Evolutionary conservation across 257 asterid genomes (phyloP), one percentile per base, ranked within the genome.

Genomic region (Nicotiana benthamiana): DNA sequence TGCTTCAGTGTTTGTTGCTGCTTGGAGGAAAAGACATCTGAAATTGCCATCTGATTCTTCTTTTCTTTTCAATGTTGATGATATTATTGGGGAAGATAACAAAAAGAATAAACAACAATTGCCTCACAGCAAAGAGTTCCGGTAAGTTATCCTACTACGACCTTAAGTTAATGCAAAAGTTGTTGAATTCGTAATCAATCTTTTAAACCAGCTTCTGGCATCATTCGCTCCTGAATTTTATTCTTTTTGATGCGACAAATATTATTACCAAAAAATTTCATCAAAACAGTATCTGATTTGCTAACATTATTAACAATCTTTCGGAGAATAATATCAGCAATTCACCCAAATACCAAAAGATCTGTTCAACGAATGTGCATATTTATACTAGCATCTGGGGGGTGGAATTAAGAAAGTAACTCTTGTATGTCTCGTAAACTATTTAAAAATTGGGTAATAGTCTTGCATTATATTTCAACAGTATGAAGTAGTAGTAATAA

Each of bases 121-220:
- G 43, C 96, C 93, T 0, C 92, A 87, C 70, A 91, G 91, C 92
- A 91, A 91, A 83, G 89, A 91, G 5, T 90, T 88, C 87, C 85
- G 93, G 96, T 91, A n/a, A 89, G 92, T 86, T 5, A 2, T 51
- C 56, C 56, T 15, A 11, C 17, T 0, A 3, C 56, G 56, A 51
- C 18, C 18, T 8, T 27, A 0, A 40, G 48, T 40, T 6, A 40
- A 8, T 8, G 11, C 48, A 7, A 40, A 40, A 40, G 48, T 0
- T 40, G 8, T 40, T 6, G 10, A 36, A 36, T 36, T 10, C 46
- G 10, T 7, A 7, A 6, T 7, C 46, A 4, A 34, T 34, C 40
- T 5, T 34, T 34, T 34, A 34, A 1, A 34, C 1, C 0, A 34
- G 40, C 9, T 34, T 1, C 46, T 36, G 46, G 10, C 46, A 36